Evolutionary conservation across 148 eudicot species (phyloP).

Genomic region (Rhododendron molle): DNA sequence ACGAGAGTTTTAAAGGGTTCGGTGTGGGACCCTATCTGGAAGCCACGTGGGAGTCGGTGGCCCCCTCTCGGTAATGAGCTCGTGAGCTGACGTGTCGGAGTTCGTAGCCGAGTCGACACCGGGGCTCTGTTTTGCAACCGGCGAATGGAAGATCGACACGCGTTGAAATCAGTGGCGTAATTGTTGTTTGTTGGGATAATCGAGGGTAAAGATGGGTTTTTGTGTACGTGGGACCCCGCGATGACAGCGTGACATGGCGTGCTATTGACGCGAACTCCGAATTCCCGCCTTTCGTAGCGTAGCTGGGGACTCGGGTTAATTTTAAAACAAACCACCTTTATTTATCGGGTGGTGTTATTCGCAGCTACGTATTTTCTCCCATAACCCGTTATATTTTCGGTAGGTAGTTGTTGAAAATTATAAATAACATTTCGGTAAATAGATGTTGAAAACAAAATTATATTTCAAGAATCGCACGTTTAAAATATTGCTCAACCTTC

Average conservation of each 20-base stretch:
- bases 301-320: background rate
- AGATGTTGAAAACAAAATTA: too few species aligned
- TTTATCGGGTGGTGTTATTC: too few species aligned
- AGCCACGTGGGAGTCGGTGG: conserved; percentile 15
- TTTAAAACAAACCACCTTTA: too few species aligned
- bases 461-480: too few species aligned
- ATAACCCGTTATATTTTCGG: too few species aligned
- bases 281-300: background rate
- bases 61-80: background rate
- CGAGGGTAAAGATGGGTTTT: background rate
- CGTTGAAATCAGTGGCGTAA: background rate
- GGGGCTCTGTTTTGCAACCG: background rate
- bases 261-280: conserved; percentile 2
- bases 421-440: too few species aligned
- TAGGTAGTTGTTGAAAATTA: too few species aligned
- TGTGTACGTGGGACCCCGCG: background rate
- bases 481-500: too few species aligned
- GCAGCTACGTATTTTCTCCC: too few species aligned
- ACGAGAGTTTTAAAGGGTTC: conserved; percentile 34
- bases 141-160: background rate
- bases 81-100: conserved; percentile 22
- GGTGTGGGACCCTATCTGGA: conserved; percentile 15
- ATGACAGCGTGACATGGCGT: conserved; percentile 10
- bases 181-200: background rate
- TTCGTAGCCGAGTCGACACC: conserved; percentile 20